Evolutionary conservation across 2,329 filamentous ascomycete genomes (phyloP), one percentile per base, ranked within the genome.

Genomic region (Pezicula neosporulosa): DNA sequence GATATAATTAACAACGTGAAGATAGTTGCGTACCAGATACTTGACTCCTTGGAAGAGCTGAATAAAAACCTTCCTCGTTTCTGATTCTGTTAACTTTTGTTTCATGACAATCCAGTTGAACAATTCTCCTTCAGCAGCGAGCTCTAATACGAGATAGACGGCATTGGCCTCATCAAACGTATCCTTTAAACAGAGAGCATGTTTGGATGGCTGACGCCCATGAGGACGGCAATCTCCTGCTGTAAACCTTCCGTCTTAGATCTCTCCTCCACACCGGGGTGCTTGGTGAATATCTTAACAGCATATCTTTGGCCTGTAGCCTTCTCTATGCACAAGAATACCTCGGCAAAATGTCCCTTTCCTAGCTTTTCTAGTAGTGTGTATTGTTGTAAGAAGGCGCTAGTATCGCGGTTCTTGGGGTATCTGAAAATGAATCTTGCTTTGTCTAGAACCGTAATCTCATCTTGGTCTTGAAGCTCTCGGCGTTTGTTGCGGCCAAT

Each of bases 91-190:
- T 54, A 99, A 75, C 68, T 95, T 97, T 66, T 90, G 82, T 71
- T 95, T 93, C 78, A 86, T 85, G 24, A 97, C 87, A 55, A 99
- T 97, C 72, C 84, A 86, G 66, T 97, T 96, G 78, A 99, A 99
- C 13, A 99, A 75, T 70, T 99, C 95, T 63, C 94, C 94, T 70
- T 96, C 91, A 0, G 90, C 77, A 2, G 93, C 93, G 60, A 97
- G 78, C 68, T 99, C 94, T 45, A 97, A 73, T 10, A 99, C 86
- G 39, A 99, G 76, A 67, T 96, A 97, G 18, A 97, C 90, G 2
- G 89, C 90, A 60, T 94, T 90, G 45, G 81, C 80, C 68, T 99
- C 94, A 63, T 96, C 89, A 67, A 96, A 99, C 0, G 91, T 96
- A 59, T 96, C 92, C 69, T 96, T 97, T 50, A 99, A 76, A 66